Evolutionary conservation across 352 stramenopile species (phyloP), one percentile per base, ranked within the genome.

Genomic region (Globisporangium perplexum): DNA sequence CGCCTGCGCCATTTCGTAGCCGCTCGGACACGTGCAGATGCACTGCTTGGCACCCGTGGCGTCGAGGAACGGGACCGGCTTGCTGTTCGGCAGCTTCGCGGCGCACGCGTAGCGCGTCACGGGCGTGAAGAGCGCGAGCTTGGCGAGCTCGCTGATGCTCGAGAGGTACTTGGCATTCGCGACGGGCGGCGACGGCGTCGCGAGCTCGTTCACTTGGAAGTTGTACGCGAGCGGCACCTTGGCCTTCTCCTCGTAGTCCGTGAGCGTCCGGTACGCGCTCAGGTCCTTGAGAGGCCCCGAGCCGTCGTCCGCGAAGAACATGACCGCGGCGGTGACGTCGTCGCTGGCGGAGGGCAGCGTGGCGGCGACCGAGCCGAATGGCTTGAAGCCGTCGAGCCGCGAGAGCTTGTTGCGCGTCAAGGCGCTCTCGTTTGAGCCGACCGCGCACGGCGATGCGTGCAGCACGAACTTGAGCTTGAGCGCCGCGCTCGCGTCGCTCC

Each of bases 1-100:
- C 4, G 30, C 14, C 10, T 47, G 23, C 1, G 22, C 20, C 24
- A 63, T 51, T 47, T 65, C 56, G 24, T 55, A 68, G 38, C 61
- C 61, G 28, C 24, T 62, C 1, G 56, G 56, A 47, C 61, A 68
- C 42, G 52, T 55, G 47, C 56, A 68, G 31, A 60, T 31, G 36
- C 50, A 68, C 30, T 56, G 50, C 17, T 36, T 49, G 20, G 14
- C 20, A 2, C 44, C 46, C 11, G 10, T 31, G 1, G 26, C 17
- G 41, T 55, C 38, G 10, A 57, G 42, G 22, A 48, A 60, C 38
- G 43, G 17, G 35, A 67, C 56, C 17, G 47, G 56, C 8, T 49
- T 24, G 42, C 60, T 50, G 24, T 61, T 61, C 23, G 57, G 45
- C 14, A 68, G 39, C 7, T 36, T 22, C 8, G 53, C 44, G 11